Base-by-base conservation (phyloP, 2,329 filamentous ascomycete species). In the Aspergillus sp. region DNA sequence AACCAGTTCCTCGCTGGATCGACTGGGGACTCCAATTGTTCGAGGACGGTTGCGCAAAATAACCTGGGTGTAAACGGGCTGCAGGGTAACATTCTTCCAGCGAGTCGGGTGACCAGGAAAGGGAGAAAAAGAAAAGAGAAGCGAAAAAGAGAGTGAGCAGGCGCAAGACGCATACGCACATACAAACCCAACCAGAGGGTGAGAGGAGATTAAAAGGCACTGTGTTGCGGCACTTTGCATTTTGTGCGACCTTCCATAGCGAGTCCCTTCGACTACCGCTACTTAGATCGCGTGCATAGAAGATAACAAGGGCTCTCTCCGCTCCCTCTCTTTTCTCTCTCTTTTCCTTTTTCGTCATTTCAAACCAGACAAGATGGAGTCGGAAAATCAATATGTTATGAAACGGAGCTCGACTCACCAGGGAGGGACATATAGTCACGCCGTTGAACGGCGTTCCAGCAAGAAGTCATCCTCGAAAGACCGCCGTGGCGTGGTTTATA, bases 401-500 rank as follows among this genome's bases (percentile, higher is more conserved):
- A 68, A 69, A 55, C 64, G 68, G 55, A 67, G 67, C 52, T 70
- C 68, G 17, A 59, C 64, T 52, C 66, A 67, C 44, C 65, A 69
- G 45, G 65, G 25, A 30, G 25, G 64, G 47, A 53, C 58, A 41
- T 61, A 70, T 50, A 67, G 61, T 50, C 65, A 68, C 47, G 67
- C 69, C 27, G 63, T 74, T 50, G 69, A 72, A 60, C 65, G 70
- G 42, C 63, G 70, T 35, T 60, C 71, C 7, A 74, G 71, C 61
- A 74, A 73, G 55, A 74, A 74, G 52, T 72, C 71, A 27, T 71
- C 71, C 23, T 74, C 71, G 15, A 69, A 66, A 49, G 71, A 74
- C 51, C 67, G 71, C 30, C 70, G 72, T 57, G 71, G 70, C 42
- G 71, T 70, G 55, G 63, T 74, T 22, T 74, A 73, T 30, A 4